Percentiles rank a stretch among this genome's conserved stretches.
phyloP scores from a whole-genome alignment of 768 basidiomycete species.

The Tulasnella sp. region DNA sequence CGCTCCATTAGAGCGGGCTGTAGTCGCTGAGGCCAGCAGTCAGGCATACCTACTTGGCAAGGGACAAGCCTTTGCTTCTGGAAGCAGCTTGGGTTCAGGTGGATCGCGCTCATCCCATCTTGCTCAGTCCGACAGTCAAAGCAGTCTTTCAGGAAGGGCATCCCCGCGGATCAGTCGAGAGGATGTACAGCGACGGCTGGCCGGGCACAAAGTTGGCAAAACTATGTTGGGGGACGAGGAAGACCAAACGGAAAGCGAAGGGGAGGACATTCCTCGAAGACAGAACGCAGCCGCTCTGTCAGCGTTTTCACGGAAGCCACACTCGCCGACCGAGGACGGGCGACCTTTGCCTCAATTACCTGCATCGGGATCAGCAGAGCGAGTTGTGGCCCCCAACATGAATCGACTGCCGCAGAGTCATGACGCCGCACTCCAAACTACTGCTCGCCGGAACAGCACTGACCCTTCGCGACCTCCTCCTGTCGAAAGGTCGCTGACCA shows the following conservation, averaged over 20 bases:
- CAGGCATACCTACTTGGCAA: conserved; percentile 42
- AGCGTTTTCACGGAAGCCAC: not conserved
- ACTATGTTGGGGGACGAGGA: conserved; percentile 24
- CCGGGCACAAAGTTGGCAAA: not conserved
- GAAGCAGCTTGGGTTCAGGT: not conserved
- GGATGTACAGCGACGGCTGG: conserved; percentile 28
- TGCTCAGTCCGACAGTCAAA: conserved; percentile 37
- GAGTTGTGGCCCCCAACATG: not conserved
- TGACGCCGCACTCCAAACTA: conserved; percentile 5
- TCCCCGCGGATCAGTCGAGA: conserved; percentile 30
- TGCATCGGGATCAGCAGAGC: not conserved
- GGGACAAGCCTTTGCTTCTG: conserved; percentile 9
- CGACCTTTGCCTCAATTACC: conserved; percentile 23
- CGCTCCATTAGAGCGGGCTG: not conserved
- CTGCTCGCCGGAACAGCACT: not conserved
- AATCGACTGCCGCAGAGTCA: not conserved
- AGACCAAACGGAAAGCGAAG: conserved; percentile 4
- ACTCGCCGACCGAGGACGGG: not conserved
- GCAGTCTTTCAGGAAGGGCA: not conserved
- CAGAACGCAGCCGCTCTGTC: not conserved
- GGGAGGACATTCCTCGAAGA: conserved; percentile 20
- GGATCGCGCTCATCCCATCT: not conserved
- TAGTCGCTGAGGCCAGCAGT: not conserved
- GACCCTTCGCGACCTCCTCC: not conserved
- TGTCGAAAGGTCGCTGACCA: not conserved